A percentile compares a stretch with the other conserved stretches of the same genome.
These are phyloP conservation scores for Piloderma croceum DNA, from an alignment of 768 basidiomycete genomes.

Conservation along the genomic window DNA sequence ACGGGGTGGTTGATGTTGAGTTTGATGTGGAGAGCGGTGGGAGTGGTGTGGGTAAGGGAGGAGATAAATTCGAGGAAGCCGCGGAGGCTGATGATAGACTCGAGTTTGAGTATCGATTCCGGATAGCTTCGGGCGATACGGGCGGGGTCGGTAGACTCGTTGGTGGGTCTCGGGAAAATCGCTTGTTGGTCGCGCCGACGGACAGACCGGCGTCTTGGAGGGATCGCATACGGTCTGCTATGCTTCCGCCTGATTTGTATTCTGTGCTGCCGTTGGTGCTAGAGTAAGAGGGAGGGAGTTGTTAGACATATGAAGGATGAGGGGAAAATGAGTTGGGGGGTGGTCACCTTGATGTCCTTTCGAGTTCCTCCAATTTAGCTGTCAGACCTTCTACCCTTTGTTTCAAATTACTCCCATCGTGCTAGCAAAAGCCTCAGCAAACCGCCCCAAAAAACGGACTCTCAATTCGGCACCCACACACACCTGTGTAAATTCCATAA, in stretches of 20 bases:
- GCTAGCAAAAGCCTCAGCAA: too few species aligned
- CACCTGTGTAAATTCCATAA: slow-evolving; percentile 62
- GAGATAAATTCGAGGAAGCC: slow-evolving; percentile 20
- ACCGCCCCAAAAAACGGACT: too few species aligned
- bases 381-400: too few species aligned
- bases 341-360: slow-evolving; percentile 1
- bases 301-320: not conserved
- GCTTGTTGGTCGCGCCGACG: slow-evolving; percentile 46
- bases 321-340: not conserved
- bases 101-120: slow-evolving; percentile 36
- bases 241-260: slow-evolving; percentile 53
- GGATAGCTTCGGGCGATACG: slow-evolving; percentile 25
- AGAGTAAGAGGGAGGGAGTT: slow-evolving; percentile 3
- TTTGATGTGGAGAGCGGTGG: too few species aligned
- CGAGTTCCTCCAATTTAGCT: too few species aligned
- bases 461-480: too few species aligned
- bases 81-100: slow-evolving; percentile 24
- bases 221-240: slow-evolving; percentile 77
- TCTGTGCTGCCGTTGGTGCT: slow-evolving; percentile 32
- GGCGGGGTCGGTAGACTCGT: slow-evolving; percentile 28
- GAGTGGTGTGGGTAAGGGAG: slow-evolving; percentile 21
- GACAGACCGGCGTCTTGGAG: slow-evolving; percentile 68
- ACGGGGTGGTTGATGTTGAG: slow-evolving; percentile 34
- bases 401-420: too few species aligned
- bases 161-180: slow-evolving; percentile 49